phyloP scores from a whole-genome alignment of 2,329 filamentous ascomycete genomes.

The Talaromyces verruculosus region DNA sequence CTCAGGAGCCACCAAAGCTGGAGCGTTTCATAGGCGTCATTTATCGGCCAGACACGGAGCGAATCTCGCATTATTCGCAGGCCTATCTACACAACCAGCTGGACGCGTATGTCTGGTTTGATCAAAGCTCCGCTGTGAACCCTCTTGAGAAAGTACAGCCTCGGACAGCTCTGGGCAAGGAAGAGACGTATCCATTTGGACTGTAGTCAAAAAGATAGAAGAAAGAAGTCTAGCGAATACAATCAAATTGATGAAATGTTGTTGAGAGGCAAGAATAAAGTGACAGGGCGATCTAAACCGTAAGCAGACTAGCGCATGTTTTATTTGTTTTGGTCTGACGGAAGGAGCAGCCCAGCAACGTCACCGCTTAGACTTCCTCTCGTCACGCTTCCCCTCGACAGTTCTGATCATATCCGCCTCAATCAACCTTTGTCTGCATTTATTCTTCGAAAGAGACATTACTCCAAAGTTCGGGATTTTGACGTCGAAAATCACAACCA shows the following conservation, averaged over 20 bases:
- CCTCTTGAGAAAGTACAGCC: conserved; percentile 42
- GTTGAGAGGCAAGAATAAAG: too few relatives aligned
- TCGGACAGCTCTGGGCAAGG: conserved; percentile 40
- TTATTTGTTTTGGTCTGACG: conserved; percentile 21
- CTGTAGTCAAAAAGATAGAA: conserved; percentile 32
- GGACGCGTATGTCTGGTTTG: conserved; percentile 54
- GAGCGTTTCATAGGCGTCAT: conserved; percentile 57
- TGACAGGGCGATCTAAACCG: neutral
- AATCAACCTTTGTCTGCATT: neutral
- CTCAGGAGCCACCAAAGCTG: conserved; percentile 38
- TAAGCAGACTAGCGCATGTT: conserved; percentile 6
- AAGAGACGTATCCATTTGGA: conserved; percentile 56
- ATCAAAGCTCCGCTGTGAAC: conserved; percentile 47
- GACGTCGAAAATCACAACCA: neutral
- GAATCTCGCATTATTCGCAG: conserved; percentile 51
- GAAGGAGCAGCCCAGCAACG: conserved; percentile 17
- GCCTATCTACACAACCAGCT: conserved; percentile 51
- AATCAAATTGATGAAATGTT: neutral
- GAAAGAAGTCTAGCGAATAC: neutral
- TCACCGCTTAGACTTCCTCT: conserved; percentile 2
- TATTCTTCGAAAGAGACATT: too few relatives aligned
- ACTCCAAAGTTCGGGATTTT: neutral
- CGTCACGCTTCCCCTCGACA: conserved; percentile 10
- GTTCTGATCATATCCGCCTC: neutral
- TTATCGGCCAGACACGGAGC: conserved; percentile 52